These are phyloP conservation scores for Scheffersomyces segobiensis DNA, from an alignment of 1,139 yeast genomes.

Conservation along the genomic window DNA sequence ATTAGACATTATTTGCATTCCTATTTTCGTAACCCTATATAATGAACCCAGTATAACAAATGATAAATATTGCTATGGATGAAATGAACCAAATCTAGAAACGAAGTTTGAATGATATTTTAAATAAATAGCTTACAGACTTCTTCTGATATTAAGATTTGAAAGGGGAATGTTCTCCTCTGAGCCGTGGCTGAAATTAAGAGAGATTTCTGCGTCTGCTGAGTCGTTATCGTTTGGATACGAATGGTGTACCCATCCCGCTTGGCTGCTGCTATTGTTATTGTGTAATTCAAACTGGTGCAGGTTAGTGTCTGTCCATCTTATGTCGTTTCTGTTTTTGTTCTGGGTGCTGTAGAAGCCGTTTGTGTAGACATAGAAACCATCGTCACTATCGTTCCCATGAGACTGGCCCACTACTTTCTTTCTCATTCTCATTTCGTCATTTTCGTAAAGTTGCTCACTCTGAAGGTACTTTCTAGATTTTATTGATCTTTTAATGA, in stretches of 20 bases:
- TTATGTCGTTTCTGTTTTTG: constrained; percentile 11
- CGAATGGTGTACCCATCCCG: constrained; percentile 24
- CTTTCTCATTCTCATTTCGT: constrained; percentile 38
- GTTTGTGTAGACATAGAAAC: constrained; percentile 46
- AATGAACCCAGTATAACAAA: background rate
- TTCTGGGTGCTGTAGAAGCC: constrained; percentile 34
- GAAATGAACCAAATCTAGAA: background rate
- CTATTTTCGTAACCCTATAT: background rate
- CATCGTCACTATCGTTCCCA: constrained; percentile 44
- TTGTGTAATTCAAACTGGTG: background rate
- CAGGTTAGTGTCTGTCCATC: background rate
- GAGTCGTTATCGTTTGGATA: constrained; percentile 12
- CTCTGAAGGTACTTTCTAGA: constrained; percentile 40
- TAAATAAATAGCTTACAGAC: background rate
- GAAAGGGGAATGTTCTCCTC: background rate
- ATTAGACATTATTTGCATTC: background rate
- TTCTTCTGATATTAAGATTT: background rate
- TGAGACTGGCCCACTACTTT: constrained; percentile 16
- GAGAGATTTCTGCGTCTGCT: constrained; percentile 20
- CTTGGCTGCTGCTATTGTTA: constrained; percentile 12
- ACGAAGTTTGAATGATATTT: background rate
- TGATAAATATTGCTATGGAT: background rate
- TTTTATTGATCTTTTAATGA: constrained; percentile 39
- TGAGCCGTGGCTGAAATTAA: constrained; percentile 11
- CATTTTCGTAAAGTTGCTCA: constrained; percentile 29